Conservation (phyloP, 805 yeast species). For the Metschnikowia corniflorae region DNA sequence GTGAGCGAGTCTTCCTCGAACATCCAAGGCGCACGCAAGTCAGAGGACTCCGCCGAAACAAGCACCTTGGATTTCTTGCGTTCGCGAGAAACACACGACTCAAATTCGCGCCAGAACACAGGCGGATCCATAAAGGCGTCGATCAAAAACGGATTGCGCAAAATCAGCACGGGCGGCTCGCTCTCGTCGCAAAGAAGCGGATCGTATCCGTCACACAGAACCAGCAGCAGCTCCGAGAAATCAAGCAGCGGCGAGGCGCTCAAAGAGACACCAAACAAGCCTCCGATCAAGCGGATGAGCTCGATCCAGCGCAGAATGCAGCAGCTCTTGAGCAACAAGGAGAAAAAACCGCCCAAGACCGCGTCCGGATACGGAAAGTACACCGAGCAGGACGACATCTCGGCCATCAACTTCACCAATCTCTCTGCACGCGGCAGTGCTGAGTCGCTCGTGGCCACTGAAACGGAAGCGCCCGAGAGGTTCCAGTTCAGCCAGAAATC, state of each 20-base stretch:
- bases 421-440: constrained; percentile 23
- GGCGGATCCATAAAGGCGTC: constrained; percentile 39
- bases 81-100: constrained; percentile 27
- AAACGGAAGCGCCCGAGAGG: constrained; percentile 3
- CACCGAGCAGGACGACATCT: constrained; percentile 40
- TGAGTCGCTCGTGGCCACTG: constrained; percentile 18
- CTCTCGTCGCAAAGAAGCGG: constrained; percentile 17
- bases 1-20: constrained; percentile 26
- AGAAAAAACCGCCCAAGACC: constrained; percentile 48
- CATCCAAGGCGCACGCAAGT: constrained; percentile 14
- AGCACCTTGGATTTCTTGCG: constrained; percentile 37
- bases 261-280: background rate
- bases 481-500: constrained; percentile 9
- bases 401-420: constrained; percentile 23
- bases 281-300: constrained; percentile 17
- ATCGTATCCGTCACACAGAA: constrained; percentile 2
- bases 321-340: constrained; percentile 41
- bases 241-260: constrained; percentile 6
- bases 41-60: constrained; percentile 18
- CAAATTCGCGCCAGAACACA: constrained; percentile 28
- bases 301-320: constrained; percentile 56
- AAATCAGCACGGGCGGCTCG: constrained; percentile 38
- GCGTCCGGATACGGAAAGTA: constrained; percentile 83
- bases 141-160: constrained; percentile 33
- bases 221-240: constrained; percentile 9